Evolutionary conservation across 176 grass and related monocot genomes (phyloP).

Genomic region (Rhynchospora tenuis): DNA sequence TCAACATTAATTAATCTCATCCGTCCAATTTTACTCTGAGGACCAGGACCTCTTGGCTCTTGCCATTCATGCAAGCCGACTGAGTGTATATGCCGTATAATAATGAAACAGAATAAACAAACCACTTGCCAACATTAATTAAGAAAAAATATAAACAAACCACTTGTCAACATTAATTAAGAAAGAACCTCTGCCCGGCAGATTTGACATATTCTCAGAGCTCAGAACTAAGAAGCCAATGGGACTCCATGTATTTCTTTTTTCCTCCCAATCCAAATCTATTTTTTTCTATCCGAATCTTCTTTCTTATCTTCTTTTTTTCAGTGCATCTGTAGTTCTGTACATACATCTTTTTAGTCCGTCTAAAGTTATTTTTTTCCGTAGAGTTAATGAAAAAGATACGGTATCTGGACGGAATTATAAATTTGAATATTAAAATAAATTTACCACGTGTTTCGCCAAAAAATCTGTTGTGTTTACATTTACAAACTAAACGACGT

Average conservation of each 20-base stretch:
- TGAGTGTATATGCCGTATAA: background rate
- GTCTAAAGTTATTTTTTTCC: too few relatives aligned
- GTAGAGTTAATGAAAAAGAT: too few relatives aligned
- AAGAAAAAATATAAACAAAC: background rate
- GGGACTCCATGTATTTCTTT: background rate
- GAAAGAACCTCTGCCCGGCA: background rate
- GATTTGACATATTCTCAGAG: background rate
- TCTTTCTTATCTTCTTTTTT: too few relatives aligned
- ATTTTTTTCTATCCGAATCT: too few relatives aligned
- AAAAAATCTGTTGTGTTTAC: too few relatives aligned
- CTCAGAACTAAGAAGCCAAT: too few relatives aligned
- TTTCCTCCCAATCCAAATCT: background rate
- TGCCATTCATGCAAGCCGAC: background rate
- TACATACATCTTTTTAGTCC: too few relatives aligned
- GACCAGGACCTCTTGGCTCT: background rate
- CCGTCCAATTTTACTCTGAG: background rate
- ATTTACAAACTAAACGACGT: too few relatives aligned
- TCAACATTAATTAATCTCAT: background rate
- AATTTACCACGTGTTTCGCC: too few relatives aligned
- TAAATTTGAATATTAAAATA: too few relatives aligned
- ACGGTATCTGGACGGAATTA: too few relatives aligned
- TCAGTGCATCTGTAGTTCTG: too few relatives aligned
- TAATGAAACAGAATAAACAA: background rate
- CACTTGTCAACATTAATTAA: background rate
- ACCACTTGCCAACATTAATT: background rate